Evolutionary conservation across 2,329 filamentous ascomycete genomes (phyloP).

Genomic region (Gnomoniopsis sp.): DNA sequence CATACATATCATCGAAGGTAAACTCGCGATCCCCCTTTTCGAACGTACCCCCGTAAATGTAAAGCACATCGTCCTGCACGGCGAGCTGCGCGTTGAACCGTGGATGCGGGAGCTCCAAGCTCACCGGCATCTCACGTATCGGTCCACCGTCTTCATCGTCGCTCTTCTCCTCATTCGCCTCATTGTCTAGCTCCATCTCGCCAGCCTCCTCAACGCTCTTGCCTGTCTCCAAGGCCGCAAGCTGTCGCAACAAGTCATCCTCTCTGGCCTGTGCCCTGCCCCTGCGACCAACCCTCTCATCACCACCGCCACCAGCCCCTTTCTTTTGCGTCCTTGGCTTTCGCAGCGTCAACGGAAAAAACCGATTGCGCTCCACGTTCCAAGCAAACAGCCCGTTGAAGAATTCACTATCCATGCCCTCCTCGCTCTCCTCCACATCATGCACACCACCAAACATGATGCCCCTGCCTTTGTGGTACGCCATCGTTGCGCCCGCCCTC

Average conservation of each 20-base stretch:
- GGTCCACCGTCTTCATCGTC: constrained; percentile 54
- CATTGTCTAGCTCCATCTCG: constrained; percentile 47
- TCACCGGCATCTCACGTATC: constrained; percentile 60
- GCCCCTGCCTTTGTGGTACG: constrained; percentile 87
- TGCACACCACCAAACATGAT: constrained; percentile 94
- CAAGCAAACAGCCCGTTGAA: constrained; percentile 90
- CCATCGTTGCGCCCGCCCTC: constrained; percentile 88
- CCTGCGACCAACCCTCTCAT: constrained; percentile 58
- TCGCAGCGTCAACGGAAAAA: constrained; percentile 78
- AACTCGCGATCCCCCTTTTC: constrained; percentile 94
- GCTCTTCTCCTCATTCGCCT: constrained; percentile 38
- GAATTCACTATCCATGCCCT: constrained; percentile 96
- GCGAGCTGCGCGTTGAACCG: constrained; percentile 89
- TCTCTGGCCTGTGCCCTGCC: constrained; percentile 86
- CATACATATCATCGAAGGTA: constrained; percentile 93
- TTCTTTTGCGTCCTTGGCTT: constrained; percentile 68
- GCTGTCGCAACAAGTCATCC: constrained; percentile 81
- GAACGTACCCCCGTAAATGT: constrained; percentile 92
- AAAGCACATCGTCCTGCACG: constrained; percentile 88
- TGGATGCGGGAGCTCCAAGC: constrained; percentile 81
- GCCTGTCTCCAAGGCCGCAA: constrained; percentile 80
- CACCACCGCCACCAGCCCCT: constrained; percentile 36
- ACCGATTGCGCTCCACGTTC: constrained; percentile 93
- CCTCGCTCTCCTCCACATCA: constrained; percentile 85
- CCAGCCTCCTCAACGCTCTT: constrained; percentile 55